These are phyloP conservation scores for Fusarium musae DNA, from an alignment of 2,329 filamentous ascomycete genomes.

Conservation along the genomic window DNA sequence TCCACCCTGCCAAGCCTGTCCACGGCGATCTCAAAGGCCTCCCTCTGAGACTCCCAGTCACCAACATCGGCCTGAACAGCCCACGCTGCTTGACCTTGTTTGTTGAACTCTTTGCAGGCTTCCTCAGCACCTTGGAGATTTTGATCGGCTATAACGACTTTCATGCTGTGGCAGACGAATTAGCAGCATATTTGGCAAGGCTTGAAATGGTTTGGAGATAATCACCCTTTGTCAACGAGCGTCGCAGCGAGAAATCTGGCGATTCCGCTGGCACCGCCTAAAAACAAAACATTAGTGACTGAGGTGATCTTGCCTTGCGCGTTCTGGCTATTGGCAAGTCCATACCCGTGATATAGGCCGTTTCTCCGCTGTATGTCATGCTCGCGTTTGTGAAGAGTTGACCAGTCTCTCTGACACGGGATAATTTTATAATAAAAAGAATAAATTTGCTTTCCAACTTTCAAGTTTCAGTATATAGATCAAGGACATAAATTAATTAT, in stretches of 20 bases:
- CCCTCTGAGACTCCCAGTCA: not conserved
- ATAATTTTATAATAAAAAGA: no score
- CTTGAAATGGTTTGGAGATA: no score
- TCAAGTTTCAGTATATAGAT: no score
- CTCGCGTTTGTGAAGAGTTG: rapidly evolving
- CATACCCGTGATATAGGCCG: no score
- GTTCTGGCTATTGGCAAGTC: rapidly evolving
- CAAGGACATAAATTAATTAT: no score
- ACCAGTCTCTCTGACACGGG: rapidly evolving
- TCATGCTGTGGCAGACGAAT: not conserved
- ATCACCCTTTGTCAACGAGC: not conserved
- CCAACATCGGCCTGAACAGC: not conserved
- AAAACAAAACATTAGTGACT: rapidly evolving
- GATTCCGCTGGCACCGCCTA: not conserved
- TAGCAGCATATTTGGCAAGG: no score
- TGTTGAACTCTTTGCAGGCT: not conserved
- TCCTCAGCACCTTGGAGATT: not conserved
- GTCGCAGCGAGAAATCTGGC: not conserved
- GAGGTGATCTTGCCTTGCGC: no score
- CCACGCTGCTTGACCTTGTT: not conserved
- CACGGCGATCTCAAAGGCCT: not conserved
- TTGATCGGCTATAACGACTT: not conserved
- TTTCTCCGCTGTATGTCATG: no score
- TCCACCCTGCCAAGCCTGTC: not conserved
- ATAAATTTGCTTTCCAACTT: no score